Percentiles rank a stretch among this genome's conserved stretches.
Conservation (phyloP, 306 rosid species). For the Fragaria nilgerrensis region DNA sequence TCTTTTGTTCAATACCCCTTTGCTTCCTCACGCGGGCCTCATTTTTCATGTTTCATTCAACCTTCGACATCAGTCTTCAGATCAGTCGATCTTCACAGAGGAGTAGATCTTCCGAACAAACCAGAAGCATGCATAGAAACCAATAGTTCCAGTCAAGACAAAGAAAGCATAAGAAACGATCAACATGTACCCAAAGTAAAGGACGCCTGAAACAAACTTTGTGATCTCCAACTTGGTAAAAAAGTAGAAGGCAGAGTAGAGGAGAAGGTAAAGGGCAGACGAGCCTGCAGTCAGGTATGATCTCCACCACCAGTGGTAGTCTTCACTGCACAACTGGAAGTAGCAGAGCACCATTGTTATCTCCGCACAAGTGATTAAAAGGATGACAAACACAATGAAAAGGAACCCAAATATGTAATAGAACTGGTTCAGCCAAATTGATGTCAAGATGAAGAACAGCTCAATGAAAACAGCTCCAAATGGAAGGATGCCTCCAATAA, state of each 20-base stretch:
- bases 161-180: constrained; percentile 86
- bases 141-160: constrained; percentile 91
- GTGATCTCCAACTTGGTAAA: constrained; percentile 91
- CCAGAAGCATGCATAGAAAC: constrained; percentile 98
- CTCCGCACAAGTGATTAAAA: constrained; percentile 92
- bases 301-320: constrained; percentile 99
- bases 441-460: constrained; percentile 96
- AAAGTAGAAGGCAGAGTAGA: constrained; percentile 94
- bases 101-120: constrained; percentile 94
- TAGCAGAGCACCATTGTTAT: constrained; percentile 95
- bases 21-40: constrained; percentile 5
- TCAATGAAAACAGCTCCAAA: constrained; percentile 97
- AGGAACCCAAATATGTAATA: constrained; percentile 98
- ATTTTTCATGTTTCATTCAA: constrained; percentile 16
- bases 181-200: constrained; percentile 92
- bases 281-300: constrained; percentile 97
- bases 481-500: constrained; percentile 98
- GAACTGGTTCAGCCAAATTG: constrained; percentile 99
- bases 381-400: constrained; percentile 86
- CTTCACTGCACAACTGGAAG: constrained; percentile 99
- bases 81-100: constrained; percentile 96
- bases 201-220: constrained; percentile 87
- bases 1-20: neutral
- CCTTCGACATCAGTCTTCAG: constrained; percentile 19
- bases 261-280: constrained; percentile 91